These are phyloP conservation scores for Geranium rotundifolium DNA, from an alignment of 345 rosid genomes.

Conservation along the genomic window DNA sequence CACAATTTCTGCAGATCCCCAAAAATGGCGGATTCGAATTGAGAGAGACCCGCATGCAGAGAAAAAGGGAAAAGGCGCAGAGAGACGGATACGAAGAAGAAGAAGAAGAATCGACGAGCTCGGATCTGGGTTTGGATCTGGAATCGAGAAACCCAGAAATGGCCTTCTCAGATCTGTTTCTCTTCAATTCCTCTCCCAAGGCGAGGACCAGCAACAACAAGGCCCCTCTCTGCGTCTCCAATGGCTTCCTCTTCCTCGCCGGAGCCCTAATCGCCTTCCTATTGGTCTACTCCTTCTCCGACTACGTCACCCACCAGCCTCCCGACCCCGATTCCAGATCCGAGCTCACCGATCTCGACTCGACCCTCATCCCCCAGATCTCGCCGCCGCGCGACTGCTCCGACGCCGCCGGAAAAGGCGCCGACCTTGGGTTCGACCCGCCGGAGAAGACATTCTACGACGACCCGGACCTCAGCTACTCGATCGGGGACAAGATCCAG, in stretches of 20 bases:
- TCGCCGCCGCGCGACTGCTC: constrained; percentile 4
- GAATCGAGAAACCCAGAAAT: not conserved
- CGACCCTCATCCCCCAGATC: not conserved
- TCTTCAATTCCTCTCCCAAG: constrained; percentile 19
- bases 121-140: no score
- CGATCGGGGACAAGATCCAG: constrained; percentile 41
- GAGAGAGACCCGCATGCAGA: no score
- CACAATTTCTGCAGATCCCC: no score
- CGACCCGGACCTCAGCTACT: constrained; percentile 53
- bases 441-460: constrained; percentile 60
- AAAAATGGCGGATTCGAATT: no score
- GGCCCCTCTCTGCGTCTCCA: constrained; percentile 23
- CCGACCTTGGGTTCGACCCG: constrained; percentile 27
- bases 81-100: no score
- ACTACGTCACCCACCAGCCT: constrained; percentile 23
- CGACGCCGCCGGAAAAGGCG: constrained; percentile 12
- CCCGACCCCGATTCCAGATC: not conserved
- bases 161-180: constrained; percentile 11
- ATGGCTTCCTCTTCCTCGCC: constrained; percentile 46
- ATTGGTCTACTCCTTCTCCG: constrained; percentile 59
- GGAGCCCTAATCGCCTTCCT: constrained; percentile 52
- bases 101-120: no score
- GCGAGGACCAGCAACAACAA: constrained; percentile 38
- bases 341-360: not conserved
- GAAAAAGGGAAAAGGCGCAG: no score